phyloP scores from a whole-genome alignment of 2,329 filamentous ascomycete species.

The Pleurostoma richardsiae region DNA sequence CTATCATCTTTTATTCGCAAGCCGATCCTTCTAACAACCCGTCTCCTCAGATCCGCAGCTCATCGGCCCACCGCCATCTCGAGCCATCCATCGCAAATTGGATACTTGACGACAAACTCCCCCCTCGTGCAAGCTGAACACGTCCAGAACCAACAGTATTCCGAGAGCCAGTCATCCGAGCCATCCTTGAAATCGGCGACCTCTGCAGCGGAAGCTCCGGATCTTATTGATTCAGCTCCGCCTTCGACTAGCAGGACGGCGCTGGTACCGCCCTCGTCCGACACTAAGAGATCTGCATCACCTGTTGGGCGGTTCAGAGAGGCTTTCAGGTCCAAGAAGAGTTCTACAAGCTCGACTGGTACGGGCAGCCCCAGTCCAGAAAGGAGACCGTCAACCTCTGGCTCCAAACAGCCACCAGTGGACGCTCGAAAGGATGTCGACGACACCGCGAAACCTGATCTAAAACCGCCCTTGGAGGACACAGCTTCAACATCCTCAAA shows the following conservation, averaged over 20 bases:
- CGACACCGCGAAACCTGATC: neutral
- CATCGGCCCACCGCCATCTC: slow-evolving; percentile 44
- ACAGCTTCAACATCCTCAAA: slow-evolving; percentile 5
- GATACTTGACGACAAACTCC: slow-evolving; percentile 65
- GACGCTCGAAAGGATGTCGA: neutral
- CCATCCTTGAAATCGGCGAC: slow-evolving; percentile 29
- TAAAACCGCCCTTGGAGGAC: slow-evolving; percentile 9
- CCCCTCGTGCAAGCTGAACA: slow-evolving; percentile 58
- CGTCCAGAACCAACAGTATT: slow-evolving; percentile 35
- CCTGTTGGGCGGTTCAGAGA: slow-evolving; percentile 67
- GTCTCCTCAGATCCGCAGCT: slow-evolving; percentile 13
- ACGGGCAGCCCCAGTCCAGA: slow-evolving; percentile 38
- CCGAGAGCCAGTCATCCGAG: slow-evolving; percentile 23
- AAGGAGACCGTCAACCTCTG: slow-evolving; percentile 10
- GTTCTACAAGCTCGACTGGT: slow-evolving; percentile 23
- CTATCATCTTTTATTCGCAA: no score
- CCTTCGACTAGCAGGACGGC: slow-evolving; percentile 26
- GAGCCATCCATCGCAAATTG: slow-evolving; percentile 59
- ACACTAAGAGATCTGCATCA: slow-evolving; percentile 57
- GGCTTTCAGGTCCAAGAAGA: slow-evolving; percentile 60
- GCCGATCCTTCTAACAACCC: neutral
- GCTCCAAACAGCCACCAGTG: slow-evolving; percentile 1
- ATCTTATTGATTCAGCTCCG: slow-evolving; percentile 23
- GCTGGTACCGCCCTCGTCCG: slow-evolving; percentile 35
- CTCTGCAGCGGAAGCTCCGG: slow-evolving; percentile 24